Evolutionary conservation across 768 basidiomycete genomes (phyloP), one percentile per base, ranked within the genome.

Genomic region (Lentinula lateritia): DNA sequence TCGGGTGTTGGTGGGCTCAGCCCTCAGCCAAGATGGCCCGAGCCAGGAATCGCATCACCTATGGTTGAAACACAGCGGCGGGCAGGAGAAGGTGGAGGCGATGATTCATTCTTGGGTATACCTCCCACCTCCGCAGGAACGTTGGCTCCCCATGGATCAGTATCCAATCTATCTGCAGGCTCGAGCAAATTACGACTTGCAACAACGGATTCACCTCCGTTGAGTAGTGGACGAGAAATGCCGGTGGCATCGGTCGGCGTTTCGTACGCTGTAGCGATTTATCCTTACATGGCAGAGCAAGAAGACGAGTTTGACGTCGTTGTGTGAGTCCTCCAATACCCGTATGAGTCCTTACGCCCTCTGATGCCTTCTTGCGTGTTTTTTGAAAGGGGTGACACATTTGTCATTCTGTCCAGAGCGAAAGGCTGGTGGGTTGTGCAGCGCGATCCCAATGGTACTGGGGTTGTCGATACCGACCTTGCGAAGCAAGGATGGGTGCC

Each of bases 381-480:
- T 0, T 48, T n/a, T 16, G 58, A 2, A 62, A 95, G 93, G 15
- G 94, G 93, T 43, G 93, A 95, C 69, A 94, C 94, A 1, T 98
- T 95, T 74, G 86, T 96, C 64, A 95, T 98, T 64, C 77, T 95
- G 45, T 92, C 92, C 58, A 87, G 95, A 58, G 89, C 95, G n/a
- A 88, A 95, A 60, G 96, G 97, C 1, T 99, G 97, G 97, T 99
- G 96, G 94, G 92, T 98, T 38, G 97, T 98, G 4, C 95, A 98
- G 70, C 87, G 92, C 38, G 97, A 99, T 73, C 90, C 90, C 35
- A 86, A 85, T 39, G 95, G 95, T 5, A 82, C 87, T 3, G 93
- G 94, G 9, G 73, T 86, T 20, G 86, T 93, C 34, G 89, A 88
- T 68, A 78, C 86, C 15, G 92, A 94, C 64, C 80, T 86, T 32